Evolutionary conservation across 176 grass and related monocot genomes (phyloP).

Genomic region (Areca catechu): DNA sequence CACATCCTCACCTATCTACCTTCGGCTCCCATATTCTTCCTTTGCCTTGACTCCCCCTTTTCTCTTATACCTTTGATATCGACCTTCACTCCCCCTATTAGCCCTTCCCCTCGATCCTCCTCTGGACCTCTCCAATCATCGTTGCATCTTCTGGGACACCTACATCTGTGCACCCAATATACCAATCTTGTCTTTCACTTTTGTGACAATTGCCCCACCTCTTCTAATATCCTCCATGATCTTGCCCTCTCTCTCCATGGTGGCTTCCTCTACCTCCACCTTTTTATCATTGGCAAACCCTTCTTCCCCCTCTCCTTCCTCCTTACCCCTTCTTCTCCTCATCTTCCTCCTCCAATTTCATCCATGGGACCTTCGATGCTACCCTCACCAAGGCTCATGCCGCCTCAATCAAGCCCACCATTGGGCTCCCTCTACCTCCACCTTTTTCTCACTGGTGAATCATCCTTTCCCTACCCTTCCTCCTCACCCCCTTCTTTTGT

Average conservation of each 20-base stretch:
- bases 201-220: not conserved
- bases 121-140: too few species aligned
- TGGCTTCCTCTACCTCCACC: not conserved
- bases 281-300: constrained; percentile 21
- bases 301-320: constrained; percentile 26
- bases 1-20: not conserved
- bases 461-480: too few species aligned
- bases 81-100: too few species aligned
- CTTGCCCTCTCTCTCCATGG: too few species aligned
- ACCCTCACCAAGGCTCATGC: constrained; percentile 6
- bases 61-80: too few species aligned
- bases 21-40: too few species aligned
- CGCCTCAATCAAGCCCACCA: constrained; percentile 8
- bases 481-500: too few species aligned
- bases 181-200: constrained; percentile 5
- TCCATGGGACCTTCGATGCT: constrained; percentile 16
- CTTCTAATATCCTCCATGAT: not conserved
- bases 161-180: not conserved
- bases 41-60: too few species aligned
- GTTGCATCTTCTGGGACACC: not conserved
- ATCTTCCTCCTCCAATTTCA: not conserved
- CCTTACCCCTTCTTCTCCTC: not conserved
- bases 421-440: too few species aligned
- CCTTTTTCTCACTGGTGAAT: too few species aligned
- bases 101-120: too few species aligned